phyloP scores from a whole-genome alignment of 2,329 filamentous ascomycete genomes.

The Chaetomiaceae sp. region DNA sequence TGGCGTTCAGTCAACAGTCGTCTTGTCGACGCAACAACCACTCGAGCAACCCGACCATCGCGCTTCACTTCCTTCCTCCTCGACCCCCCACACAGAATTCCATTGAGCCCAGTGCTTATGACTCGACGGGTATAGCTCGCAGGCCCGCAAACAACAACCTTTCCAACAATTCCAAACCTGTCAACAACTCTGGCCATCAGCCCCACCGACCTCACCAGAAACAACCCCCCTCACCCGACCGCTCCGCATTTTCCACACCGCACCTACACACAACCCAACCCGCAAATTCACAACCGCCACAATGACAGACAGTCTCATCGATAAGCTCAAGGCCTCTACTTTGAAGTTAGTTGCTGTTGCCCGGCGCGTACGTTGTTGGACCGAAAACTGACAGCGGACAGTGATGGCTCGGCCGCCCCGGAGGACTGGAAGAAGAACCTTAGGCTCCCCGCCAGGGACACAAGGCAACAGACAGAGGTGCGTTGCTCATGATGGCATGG shows the following conservation, averaged over 20 bases:
- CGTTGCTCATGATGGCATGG: too few relatives aligned
- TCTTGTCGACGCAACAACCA: background rate
- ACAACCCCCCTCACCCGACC: background rate
- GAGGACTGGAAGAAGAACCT: constrained; percentile 72
- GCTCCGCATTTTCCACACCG: background rate
- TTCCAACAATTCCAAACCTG: background rate
- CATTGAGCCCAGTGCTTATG: too few relatives aligned
- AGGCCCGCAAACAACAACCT: background rate
- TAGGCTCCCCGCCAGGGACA: constrained; percentile 69
- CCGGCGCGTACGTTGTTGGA: constrained; percentile 19
- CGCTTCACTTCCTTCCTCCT: background rate
- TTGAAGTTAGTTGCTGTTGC: constrained; percentile 33
- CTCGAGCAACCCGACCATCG: background rate
- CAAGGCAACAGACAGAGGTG: constrained; percentile 77
- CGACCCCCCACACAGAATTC: too few relatives aligned
- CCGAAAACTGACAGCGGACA: constrained; percentile 36
- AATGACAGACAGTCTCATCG: constrained; percentile 46
- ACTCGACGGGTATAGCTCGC: constrained; percentile 5
- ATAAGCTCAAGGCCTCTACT: constrained; percentile 50
- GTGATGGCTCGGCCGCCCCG: constrained; percentile 45
- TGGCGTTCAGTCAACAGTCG: background rate
- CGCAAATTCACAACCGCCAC: constrained; percentile 14
- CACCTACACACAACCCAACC: background rate
- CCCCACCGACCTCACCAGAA: background rate
- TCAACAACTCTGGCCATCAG: background rate